Conservation (phyloP, 352 stramenopile species). For the Pythium folliculosum region DNA sequence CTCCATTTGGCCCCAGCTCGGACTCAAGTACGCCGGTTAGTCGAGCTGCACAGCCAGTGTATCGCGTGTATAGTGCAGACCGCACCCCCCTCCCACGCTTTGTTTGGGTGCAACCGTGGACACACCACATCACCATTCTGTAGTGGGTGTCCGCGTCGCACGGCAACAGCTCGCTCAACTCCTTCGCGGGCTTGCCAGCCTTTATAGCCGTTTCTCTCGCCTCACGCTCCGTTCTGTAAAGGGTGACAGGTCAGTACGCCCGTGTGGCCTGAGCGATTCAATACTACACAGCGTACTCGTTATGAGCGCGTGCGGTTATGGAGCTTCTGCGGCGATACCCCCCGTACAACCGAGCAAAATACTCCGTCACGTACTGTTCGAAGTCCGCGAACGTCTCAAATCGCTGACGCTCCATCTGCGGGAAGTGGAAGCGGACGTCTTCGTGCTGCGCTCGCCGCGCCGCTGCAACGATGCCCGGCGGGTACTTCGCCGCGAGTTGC, state of each 20-base stretch:
- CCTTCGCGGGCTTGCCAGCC: neutral
- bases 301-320: neutral
- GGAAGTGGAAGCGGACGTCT: neutral
- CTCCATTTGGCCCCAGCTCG: neutral
- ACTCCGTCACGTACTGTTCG: neutral
- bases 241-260: too few relatives aligned
- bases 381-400: neutral
- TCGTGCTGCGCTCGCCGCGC: neutral
- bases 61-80: neutral
- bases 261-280: too few relatives aligned
- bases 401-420: neutral
- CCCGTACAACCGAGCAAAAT: neutral
- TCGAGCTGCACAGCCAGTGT: neutral
- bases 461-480: neutral
- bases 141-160: neutral
- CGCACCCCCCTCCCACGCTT: neutral
- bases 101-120: neutral
- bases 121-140: neutral
- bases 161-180: neutral
- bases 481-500: neutral
- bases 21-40: neutral
- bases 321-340: neutral
- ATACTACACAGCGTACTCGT: too few relatives aligned
- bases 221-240: too few relatives aligned
- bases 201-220: neutral